Evolutionary conservation across 768 basidiomycete genomes (phyloP), one percentile per base, ranked within the genome.

Genomic region (Guyanaporus albipodus): DNA sequence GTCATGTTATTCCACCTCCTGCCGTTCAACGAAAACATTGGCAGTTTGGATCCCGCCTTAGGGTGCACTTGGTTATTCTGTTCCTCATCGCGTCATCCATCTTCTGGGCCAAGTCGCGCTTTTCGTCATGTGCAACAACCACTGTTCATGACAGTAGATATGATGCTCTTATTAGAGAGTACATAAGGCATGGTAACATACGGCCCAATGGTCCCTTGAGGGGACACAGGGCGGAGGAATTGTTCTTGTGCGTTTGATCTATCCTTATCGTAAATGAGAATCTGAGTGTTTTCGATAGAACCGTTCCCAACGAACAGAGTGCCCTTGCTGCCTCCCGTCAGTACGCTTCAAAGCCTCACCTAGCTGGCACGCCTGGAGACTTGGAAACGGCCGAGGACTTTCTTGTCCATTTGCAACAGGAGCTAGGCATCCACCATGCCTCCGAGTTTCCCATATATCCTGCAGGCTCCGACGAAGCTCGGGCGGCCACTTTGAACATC

Each of bases 311-410:
- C 46, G 66, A 71, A 32, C 70, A 67, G 27, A 78, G 71, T 49
- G 79, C 79, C 9, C 61, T 74, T 23, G 63, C 64, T 23, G 70
- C 79, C 0, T 83, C 82, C 21, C 75, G 76, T 46, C 65, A 62
- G 37, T 83, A 71, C 48, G 70, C 82, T 8, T 67, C 72, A 11
- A 70, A 71, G 50, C 81, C 83, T 4, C 84, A 86, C 58, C 60
- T 80, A 42, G 85, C 84, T 1, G 85, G 83, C 31, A 75, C 77
- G 11, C 62, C 69, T 2, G 67, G 70, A 4, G 84, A 87, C 60
- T 62, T 79, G 44, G 63, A 70, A 44, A 80, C 83, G 6, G 83
- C 83, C 3, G 70, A 76, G 54, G 64, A 74, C 40, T 78, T 82
- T 58, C 71, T 84, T 19, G 50, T 55, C 11, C 65, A 79, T 40